phyloP scores from a whole-genome alignment of 225 moss, liverwort and hornwort species.

The Bryum argenteum region DNA sequence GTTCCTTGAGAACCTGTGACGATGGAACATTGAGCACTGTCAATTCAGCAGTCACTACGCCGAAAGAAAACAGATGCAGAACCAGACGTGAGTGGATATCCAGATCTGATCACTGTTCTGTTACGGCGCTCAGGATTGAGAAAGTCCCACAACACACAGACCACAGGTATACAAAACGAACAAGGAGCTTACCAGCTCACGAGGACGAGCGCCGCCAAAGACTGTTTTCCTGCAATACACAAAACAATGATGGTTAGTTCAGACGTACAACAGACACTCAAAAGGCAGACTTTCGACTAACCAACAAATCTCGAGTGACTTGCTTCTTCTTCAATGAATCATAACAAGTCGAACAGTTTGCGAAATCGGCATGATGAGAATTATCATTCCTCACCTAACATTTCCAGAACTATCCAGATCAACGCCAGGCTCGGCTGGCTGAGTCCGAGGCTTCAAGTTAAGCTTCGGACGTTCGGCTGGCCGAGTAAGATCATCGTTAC shows the following conservation, averaged over 20 bases:
- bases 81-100: neutral
- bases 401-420: conserved; percentile 76
- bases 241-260: conserved; percentile 27
- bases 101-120: neutral
- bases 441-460: conserved; percentile 92
- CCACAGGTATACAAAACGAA: neutral
- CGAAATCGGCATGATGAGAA: neutral
- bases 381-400: conserved; percentile 64
- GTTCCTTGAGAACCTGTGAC: conserved; percentile 88
- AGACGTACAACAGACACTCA: neutral
- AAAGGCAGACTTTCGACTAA: neutral
- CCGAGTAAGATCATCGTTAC: conserved; percentile 64
- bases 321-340: neutral
- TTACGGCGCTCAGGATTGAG: neutral
- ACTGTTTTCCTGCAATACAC: conserved; percentile 64
- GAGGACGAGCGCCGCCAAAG: conserved; percentile 96
- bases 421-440: conserved; percentile 57
- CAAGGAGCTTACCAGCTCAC: conserved; percentile 76
- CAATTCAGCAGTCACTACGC: conserved; percentile 1
- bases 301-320: neutral
- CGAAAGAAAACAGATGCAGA: neutral
- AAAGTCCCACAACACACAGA: neutral
- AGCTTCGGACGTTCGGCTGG: conserved; percentile 84
- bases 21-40: conserved; percentile 5
- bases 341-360: neutral